A percentile compares a stretch with the other conserved stretches of the same genome.
Evolutionary conservation across 192 early-diverging fungal species (phyloP).

Genomic region (Podila clonocystis): DNA sequence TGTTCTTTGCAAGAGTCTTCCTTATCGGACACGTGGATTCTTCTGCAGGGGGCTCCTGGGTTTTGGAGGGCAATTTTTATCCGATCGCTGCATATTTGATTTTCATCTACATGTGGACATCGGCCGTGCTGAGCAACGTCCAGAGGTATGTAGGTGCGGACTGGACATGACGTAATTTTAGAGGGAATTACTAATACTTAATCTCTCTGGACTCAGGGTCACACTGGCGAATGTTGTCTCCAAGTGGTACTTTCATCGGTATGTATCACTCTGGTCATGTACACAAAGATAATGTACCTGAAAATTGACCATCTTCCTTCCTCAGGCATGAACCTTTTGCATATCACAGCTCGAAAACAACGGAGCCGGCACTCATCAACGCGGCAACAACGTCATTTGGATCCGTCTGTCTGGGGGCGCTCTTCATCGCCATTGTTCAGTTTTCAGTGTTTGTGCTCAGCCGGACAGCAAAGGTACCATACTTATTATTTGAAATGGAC

Average conservation of each 20-base stretch:
- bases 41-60: conserved; percentile 52
- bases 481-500: background rate
- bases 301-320: background rate
- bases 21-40: conserved; percentile 58
- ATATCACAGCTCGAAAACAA: conserved; percentile 49
- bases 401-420: conserved; percentile 67
- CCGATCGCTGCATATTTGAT: conserved; percentile 65
- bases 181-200: background rate
- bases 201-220: conserved; percentile 51
- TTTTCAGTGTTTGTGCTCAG: conserved; percentile 55
- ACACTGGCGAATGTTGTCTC: conserved; percentile 76
- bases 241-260: conserved; percentile 84
- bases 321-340: conserved; percentile 48
- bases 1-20: conserved; percentile 74
- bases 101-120: conserved; percentile 82
- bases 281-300: background rate
- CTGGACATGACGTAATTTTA: background rate
- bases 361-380: conserved; percentile 54
- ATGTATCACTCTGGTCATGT: background rate
- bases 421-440: conserved; percentile 70
- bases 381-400: conserved; percentile 73
- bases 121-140: conserved; percentile 72
- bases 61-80: conserved; percentile 60
- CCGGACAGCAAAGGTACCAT: conserved; percentile 59
- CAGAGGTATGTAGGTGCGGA: conserved; percentile 60